These are phyloP conservation scores for Clarireedia sp. DNA, from an alignment of 2,329 filamentous ascomycete genomes.

Conservation along the genomic window DNA sequence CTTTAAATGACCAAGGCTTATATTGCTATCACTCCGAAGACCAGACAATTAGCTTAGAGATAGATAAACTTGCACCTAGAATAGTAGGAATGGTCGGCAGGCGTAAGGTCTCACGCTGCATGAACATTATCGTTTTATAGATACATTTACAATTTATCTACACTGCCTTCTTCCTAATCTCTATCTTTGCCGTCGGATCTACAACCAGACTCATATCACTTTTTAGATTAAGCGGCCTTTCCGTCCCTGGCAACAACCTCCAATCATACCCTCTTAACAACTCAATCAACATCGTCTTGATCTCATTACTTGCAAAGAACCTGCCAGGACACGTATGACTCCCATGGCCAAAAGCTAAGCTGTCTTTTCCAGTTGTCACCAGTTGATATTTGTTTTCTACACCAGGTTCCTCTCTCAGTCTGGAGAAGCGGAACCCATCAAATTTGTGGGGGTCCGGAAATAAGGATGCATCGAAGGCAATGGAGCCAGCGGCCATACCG, in stretches of 20 bases:
- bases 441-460: conserved; percentile 8
- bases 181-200: not conserved
- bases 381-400: conserved; percentile 22
- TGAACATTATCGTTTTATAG: no score
- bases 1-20: no score
- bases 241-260: not conserved
- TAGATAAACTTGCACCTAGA: no score
- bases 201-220: conserved; percentile 5
- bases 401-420: conserved; percentile 1
- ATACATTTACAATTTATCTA: no score
- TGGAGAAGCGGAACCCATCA: conserved; percentile 13
- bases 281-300: conserved; percentile 28
- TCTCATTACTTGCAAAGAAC: conserved; percentile 32
- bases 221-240: not conserved
- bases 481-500: conserved; percentile 13
- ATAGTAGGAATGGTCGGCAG: no score
- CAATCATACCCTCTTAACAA: conserved; percentile 29
- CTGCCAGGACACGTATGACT: conserved; percentile 36
- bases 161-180: not conserved
- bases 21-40: no score
- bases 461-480: not conserved
- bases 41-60: no score
- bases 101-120: no score
- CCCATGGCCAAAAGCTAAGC: conserved; percentile 33
- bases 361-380: conserved; percentile 27